Base-by-base conservation (phyloP, 2,329 filamentous ascomycete species). In the Hirsutella thompsonii region DNA sequence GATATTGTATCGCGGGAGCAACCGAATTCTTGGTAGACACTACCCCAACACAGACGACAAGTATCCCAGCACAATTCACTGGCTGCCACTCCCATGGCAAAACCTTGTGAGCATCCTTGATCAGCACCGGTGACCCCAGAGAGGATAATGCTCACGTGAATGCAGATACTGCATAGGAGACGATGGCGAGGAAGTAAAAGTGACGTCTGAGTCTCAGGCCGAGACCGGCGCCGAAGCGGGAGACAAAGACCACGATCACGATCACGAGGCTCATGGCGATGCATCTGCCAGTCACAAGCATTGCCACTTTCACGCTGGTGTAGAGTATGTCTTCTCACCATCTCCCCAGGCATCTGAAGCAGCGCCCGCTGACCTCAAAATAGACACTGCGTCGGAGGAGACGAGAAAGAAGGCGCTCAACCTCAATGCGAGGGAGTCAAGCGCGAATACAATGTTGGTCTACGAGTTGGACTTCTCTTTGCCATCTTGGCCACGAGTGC, bases 401-500 rank as follows among this genome's bases (percentile, higher is more conserved):
- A 60, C 10, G 67, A 67, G 42, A 59, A 59, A 32, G 68, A 68
- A 30, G 23, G n/a, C n/a, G 44, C 49, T 19, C 42, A 45, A 4
- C 43, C 50, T 20, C 42, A 46, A 36, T 83, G 79, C 52, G 63
- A 65, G 2, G 61, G 58, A 30, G 53, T 58, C 5, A 52, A 60
- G 26, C 59, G 68, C 40, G 61, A 81, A 39, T 88, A 87, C 61
- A 75, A 88, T 49, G 66, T 86, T 18, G 67, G 68, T 1, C 66
- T 88, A 3, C 73, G 83, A 8, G 68, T 87, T 39, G 83, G 83
- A 1, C 70, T 85, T 0, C 60, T 88, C 18, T 88, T 88, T 52
- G 81, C 78, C 28, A 76, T 88, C 36, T 65, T 88, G 1, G 70
- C 66, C 1, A 83, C 82, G 2, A 83, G 81, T 49, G 68, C 70